phyloP scores from a whole-genome alignment of 1,139 yeast species.

The Blastobotrys ciferrii region DNA sequence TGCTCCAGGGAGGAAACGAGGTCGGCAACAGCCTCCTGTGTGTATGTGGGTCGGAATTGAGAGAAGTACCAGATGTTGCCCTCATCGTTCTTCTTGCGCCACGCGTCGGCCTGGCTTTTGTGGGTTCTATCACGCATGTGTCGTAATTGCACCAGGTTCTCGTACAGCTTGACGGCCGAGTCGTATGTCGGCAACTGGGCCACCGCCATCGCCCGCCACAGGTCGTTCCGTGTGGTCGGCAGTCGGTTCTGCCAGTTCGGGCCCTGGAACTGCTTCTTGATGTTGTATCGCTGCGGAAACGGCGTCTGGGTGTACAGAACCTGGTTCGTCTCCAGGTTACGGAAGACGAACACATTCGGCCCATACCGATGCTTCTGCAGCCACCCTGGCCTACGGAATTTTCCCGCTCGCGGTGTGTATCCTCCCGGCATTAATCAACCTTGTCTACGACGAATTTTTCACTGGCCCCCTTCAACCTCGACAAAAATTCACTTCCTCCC shows the following conservation, averaged over 20 bases:
- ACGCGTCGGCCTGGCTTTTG: constrained; percentile 57
- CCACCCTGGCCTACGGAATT: constrained; percentile 42
- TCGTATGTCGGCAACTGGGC: constrained; percentile 66
- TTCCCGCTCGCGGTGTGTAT: constrained; percentile 19
- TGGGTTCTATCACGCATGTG: constrained; percentile 63
- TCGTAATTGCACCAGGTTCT: constrained; percentile 71
- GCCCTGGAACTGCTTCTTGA: constrained; percentile 59
- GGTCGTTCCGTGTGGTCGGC: constrained; percentile 73
- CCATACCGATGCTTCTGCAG: constrained; percentile 56
- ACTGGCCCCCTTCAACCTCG: background rate
- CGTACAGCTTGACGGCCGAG: constrained; percentile 69
- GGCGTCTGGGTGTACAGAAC: constrained; percentile 83
- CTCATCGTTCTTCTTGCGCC: constrained; percentile 71
- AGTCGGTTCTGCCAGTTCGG: constrained; percentile 89
- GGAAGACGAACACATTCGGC: constrained; percentile 78
- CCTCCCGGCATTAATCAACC: constrained; percentile 15
- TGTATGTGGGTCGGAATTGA: constrained; percentile 82
- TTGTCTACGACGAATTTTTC: constrained; percentile 6
- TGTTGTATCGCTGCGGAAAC: constrained; percentile 59
- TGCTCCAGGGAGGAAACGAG: constrained; percentile 62
- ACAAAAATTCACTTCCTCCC: constrained; percentile 1
- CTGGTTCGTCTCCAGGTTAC: constrained; percentile 86
- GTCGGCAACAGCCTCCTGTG: constrained; percentile 93
- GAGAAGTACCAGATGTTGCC: constrained; percentile 74
- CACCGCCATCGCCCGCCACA: constrained; percentile 91